These are phyloP conservation scores for Macrocystidia cucumis DNA, from an alignment of 1,284 basidiomycete species.

Conservation along the genomic window DNA sequence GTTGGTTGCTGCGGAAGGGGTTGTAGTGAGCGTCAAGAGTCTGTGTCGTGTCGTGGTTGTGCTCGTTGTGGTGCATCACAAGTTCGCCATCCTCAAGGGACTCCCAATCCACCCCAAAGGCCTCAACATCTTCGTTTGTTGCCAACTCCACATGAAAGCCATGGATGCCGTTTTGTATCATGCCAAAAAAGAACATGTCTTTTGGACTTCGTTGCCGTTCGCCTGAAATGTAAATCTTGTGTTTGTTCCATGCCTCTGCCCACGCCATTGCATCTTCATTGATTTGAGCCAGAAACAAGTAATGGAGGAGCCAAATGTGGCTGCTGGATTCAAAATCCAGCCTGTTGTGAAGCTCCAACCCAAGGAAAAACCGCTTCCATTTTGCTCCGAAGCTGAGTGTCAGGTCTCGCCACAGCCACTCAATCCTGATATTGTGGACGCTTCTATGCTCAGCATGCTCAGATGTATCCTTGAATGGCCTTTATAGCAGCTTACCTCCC, in stretches of 20 bases:
- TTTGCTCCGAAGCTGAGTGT: conserved; percentile 15
- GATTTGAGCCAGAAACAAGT: conserved; percentile 14
- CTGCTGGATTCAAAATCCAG: conserved; percentile 7
- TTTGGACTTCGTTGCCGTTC: conserved; percentile 10
- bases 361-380: conserved; percentile 16
- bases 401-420: conserved; percentile 26
- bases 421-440: conserved; percentile 22
- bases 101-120: conserved; percentile 16
- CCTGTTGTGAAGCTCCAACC: conserved; percentile 12
- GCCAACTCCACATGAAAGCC: conserved; percentile 6
- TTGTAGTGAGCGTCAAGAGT: conserved; percentile 1
- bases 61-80: conserved; percentile 4
- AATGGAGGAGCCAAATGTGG: conserved; percentile 14
- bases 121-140: conserved; percentile 7
- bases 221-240: conserved; percentile 8
- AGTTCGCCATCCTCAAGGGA: conserved; percentile 15
- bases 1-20: conserved; percentile 6
- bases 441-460: conserved; percentile 14
- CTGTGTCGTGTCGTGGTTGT: no score
- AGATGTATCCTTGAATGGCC: neutral
- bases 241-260: conserved; percentile 14
- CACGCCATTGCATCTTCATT: conserved; percentile 13
- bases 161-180: conserved; percentile 12
- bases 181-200: conserved; percentile 15
- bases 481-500: conserved; percentile 17